Evolutionary conservation across 805 yeast species (phyloP).

Genomic region (Candida vaughaniae): DNA sequence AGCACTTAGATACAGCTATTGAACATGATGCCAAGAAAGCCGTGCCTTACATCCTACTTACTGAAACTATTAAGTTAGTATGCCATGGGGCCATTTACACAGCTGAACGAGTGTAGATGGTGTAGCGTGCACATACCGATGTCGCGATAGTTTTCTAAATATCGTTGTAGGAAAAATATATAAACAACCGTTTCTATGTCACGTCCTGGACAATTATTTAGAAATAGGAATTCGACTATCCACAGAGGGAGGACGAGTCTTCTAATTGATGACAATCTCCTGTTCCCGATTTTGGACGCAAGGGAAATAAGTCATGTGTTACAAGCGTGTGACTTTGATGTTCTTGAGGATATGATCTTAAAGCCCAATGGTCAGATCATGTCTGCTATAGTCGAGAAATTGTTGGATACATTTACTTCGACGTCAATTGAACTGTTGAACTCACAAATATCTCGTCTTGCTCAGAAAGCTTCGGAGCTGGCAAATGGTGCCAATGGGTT

Average conservation of each 20-base stretch:
- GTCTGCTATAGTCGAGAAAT: slow-evolving; percentile 55
- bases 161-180: slow-evolving; percentile 1
- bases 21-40: slow-evolving; percentile 91
- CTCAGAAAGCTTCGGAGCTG: slow-evolving; percentile 17
- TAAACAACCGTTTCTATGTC: slow-evolving; percentile 24
- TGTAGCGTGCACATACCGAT: background rate
- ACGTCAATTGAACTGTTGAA: slow-evolving; percentile 27
- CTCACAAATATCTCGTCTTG: slow-evolving; percentile 2
- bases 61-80: slow-evolving; percentile 80
- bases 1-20: slow-evolving; percentile 91
- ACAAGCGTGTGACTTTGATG: slow-evolving; percentile 60
- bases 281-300: slow-evolving; percentile 61
- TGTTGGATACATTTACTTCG: slow-evolving; percentile 60
- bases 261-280: slow-evolving; percentile 15
- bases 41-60: slow-evolving; percentile 83
- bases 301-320: slow-evolving; percentile 59
- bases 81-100: slow-evolving; percentile 89
- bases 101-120: slow-evolving; percentile 71
- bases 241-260: slow-evolving; percentile 20
- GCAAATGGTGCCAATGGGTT: slow-evolving; percentile 22
- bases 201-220: slow-evolving; percentile 29
- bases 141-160: background rate
- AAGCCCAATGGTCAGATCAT: slow-evolving; percentile 60
- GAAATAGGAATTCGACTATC: slow-evolving; percentile 22
- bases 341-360: slow-evolving; percentile 55